phyloP scores from a whole-genome alignment of 768 basidiomycete genomes.

The Russula sp. region DNA sequence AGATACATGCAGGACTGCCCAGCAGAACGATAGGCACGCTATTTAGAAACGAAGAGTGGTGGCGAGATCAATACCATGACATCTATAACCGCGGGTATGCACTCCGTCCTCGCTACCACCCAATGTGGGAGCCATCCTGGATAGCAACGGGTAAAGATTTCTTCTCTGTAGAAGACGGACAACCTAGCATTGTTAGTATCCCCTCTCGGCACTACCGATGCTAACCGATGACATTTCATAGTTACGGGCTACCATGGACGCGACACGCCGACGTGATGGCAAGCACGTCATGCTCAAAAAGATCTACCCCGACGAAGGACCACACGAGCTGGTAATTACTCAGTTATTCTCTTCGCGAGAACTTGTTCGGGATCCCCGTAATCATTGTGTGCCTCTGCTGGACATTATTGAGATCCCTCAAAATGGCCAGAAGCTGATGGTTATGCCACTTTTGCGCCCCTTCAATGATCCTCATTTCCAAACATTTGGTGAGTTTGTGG shows the following conservation, averaged over 20 bases:
- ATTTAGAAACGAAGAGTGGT: constrained; percentile 22
- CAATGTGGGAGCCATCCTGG: constrained; percentile 26
- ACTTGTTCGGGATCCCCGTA: constrained; percentile 27
- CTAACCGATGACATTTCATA: neutral
- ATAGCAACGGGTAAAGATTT: constrained; percentile 8
- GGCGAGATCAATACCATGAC: constrained; percentile 13
- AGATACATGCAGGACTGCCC: neutral
- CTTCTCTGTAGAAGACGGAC: constrained; percentile 18
- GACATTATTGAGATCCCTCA: constrained; percentile 29
- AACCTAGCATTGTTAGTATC: constrained; percentile 11
- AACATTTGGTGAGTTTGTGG: constrained; percentile 33
- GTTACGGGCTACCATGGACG: constrained; percentile 28
- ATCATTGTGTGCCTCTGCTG: constrained; percentile 32
- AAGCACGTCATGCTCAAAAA: constrained; percentile 31
- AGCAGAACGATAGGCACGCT: constrained; percentile 12
- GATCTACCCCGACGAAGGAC: constrained; percentile 8
- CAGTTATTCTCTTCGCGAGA: constrained; percentile 19
- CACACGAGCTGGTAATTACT: constrained; percentile 19
- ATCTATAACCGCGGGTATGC: constrained; percentile 13
- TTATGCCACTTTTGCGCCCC: constrained; percentile 32
- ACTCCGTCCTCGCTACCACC: constrained; percentile 25
- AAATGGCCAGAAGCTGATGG: constrained; percentile 18
- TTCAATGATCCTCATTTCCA: constrained; percentile 33
- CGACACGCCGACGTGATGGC: constrained; percentile 27
- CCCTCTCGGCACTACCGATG: neutral